Conservation (phyloP, 257 asterid species). For the Leonotis leonurus region DNA sequence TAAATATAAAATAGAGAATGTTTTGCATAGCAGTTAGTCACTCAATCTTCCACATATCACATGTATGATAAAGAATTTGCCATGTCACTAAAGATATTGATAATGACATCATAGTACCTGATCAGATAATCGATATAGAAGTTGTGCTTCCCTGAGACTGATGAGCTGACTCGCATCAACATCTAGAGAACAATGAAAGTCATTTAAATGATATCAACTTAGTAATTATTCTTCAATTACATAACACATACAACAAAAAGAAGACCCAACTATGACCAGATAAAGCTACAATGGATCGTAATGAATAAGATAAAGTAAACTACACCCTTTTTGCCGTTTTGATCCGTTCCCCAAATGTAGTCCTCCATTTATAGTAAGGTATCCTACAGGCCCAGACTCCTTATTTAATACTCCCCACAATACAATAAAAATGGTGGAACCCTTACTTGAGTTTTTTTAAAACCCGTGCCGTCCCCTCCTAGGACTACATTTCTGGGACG, state of each 20-base stretch:
- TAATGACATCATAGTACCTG: constrained; percentile 32
- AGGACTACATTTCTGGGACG: too few relatives aligned
- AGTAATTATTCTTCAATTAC: neutral
- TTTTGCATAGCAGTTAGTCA: neutral
- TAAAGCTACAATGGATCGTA: neutral
- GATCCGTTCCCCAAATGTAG: too few relatives aligned
- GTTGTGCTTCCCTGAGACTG: constrained; percentile 85
- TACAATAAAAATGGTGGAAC: too few relatives aligned
- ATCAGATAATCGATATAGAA: constrained; percentile 68
- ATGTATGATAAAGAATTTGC: neutral
- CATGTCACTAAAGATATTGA: neutral
- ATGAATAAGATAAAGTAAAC: neutral
- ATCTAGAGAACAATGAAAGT: constrained; percentile 43
- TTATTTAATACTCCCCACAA: too few relatives aligned
- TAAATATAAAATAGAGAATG: neutral
- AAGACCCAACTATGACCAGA: neutral
- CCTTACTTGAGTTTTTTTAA: too few relatives aligned
- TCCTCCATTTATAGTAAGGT: too few relatives aligned
- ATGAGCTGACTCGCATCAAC: constrained; percentile 60
- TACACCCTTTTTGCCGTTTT: too few relatives aligned
- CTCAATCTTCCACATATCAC: neutral
- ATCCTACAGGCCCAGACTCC: too few relatives aligned
- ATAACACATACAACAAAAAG: neutral
- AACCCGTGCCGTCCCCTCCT: too few relatives aligned
- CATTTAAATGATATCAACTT: constrained; percentile 18